Base-by-base conservation (phyloP, 129 eudicot genomes). In the Ambrosia artemisiifolia region DNA sequence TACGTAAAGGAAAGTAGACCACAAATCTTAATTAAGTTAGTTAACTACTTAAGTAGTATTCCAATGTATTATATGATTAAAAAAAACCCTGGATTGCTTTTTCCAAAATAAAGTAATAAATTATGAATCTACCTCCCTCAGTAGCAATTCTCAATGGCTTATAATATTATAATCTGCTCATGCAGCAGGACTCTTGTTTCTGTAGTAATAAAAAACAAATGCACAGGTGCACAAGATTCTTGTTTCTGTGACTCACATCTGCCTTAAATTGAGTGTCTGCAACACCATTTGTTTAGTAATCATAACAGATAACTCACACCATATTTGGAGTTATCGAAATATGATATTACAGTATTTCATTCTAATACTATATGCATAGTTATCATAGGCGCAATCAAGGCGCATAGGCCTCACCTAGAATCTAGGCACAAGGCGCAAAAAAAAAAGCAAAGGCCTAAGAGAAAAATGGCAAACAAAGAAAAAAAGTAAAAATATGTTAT, bases 151-250 rank as follows among this genome's bases (percentile, higher is more conserved):
- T 43, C 43, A 7, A 43, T 7, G 13, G 67, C 47, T 50, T 72
- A 72, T 44, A 72, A 44, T 60, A 72, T 60, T 57, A 18, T 72
- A 72, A 43, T 32, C 19, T 72, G 33, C 48, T 16, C 77, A 57
- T 72, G 77, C 77, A 72, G 77, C 77, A 72, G 65, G 69, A 43
- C 33, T 43, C 49, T 35, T 60, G 59, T 61, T 16, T 60, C 16
- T 32, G 17, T 69, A 47, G 50, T 34, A 60, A 44, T 72, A 72
- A 60, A 60, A 72, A 10, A 72, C 16, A 43, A 60, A 11, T 44
- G 5, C 69, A 72, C 69, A 28, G 68, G 69, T 24, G 77, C 60
- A 72, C 44, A 40, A 40, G 44, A 40, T 40, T 40, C 44, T 40
- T 40, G 44, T 40, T 40, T 40, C 44, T 40, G 44, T 40, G 2